Conservation (phyloP, 2,329 filamentous ascomycete species). For the Paramyrothecium sp. region DNA sequence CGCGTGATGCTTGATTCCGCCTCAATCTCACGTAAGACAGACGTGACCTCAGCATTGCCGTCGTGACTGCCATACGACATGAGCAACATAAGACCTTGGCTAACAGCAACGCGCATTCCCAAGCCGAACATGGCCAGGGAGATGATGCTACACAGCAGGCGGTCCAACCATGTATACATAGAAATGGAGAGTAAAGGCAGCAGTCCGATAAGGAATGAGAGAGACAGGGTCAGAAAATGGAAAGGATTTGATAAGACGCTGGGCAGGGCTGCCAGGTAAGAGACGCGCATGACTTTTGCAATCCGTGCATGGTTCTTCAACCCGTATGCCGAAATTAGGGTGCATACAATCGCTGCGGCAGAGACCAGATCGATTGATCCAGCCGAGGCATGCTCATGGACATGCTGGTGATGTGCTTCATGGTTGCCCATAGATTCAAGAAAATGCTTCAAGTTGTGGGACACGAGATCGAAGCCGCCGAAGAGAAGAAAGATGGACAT, state of each 20-base stretch:
- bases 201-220: conserved; percentile 75
- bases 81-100: conserved; percentile 88
- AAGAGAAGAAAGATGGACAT: conserved; percentile 97
- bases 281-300: conserved; percentile 84
- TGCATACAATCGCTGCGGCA: conserved; percentile 77
- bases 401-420: conserved; percentile 68
- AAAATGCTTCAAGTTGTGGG: conserved; percentile 90
- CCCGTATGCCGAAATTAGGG: conserved; percentile 80
- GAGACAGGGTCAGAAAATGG: conserved; percentile 89
- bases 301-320: conserved; percentile 91
- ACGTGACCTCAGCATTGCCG: conserved; percentile 54
- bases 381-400: conserved; percentile 60
- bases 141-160: conserved; percentile 76
- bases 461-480: conserved; percentile 93
- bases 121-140: conserved; percentile 86
- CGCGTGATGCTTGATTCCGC: conserved; percentile 71
- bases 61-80: conserved; percentile 70
- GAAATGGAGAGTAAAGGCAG: conserved; percentile 78
- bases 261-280: conserved; percentile 77
- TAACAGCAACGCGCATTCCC: conserved; percentile 78
- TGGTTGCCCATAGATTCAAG: conserved; percentile 65
- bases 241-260: conserved; percentile 91
- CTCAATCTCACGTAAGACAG: conserved; percentile 83
- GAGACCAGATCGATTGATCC: conserved; percentile 82
- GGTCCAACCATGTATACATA: conserved; percentile 83